phyloP scores from a whole-genome alignment of 768 basidiomycete species.

The Naematelia encephala region DNA sequence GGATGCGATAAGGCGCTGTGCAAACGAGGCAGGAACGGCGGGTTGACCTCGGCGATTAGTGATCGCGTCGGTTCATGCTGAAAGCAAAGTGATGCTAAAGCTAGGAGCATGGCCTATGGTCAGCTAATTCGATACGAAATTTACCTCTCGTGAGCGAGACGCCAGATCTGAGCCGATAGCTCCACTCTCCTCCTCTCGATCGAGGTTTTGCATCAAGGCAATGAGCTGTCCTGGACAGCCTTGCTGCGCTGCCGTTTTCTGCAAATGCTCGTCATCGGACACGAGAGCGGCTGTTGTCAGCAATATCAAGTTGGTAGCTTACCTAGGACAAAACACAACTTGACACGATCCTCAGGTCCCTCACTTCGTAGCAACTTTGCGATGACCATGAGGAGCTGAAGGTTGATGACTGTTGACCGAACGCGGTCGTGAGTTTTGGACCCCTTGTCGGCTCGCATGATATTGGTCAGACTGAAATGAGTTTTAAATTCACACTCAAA shows the following conservation, averaged over 20 bases:
- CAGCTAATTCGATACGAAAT: neutral
- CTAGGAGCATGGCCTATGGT: slow-evolving; percentile 65
- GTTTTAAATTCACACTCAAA: neutral
- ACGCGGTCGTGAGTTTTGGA: slow-evolving; percentile 11
- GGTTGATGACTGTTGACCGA: slow-evolving; percentile 21
- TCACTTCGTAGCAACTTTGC: slow-evolving; percentile 27
- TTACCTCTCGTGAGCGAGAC: slow-evolving; percentile 30
- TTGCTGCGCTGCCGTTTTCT: slow-evolving; percentile 67
- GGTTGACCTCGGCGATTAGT: slow-evolving; percentile 59
- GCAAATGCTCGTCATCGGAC: slow-evolving; percentile 65
- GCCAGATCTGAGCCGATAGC: slow-evolving; percentile 30
- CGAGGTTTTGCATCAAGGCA: slow-evolving; percentile 43
- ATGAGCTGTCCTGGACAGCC: slow-evolving; percentile 61
- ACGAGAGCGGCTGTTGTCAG: slow-evolving; percentile 62
- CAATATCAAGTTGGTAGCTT: slow-evolving; percentile 35
- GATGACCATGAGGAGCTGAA: slow-evolving; percentile 31
- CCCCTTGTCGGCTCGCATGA: slow-evolving; percentile 32
- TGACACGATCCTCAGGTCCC: slow-evolving; percentile 55
- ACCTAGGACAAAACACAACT: slow-evolving; percentile 76
- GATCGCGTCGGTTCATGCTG: slow-evolving; percentile 71
- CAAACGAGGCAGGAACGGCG: slow-evolving; percentile 60
- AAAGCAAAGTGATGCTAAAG: slow-evolving; percentile 69
- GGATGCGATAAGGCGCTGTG: slow-evolving; percentile 60
- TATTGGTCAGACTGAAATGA: slow-evolving; percentile 33
- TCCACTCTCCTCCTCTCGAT: slow-evolving; percentile 33